Evolutionary conservation across 257 asterid species (phyloP), one percentile per base, ranked within the genome.

Genomic region (Lycium barbarum): DNA sequence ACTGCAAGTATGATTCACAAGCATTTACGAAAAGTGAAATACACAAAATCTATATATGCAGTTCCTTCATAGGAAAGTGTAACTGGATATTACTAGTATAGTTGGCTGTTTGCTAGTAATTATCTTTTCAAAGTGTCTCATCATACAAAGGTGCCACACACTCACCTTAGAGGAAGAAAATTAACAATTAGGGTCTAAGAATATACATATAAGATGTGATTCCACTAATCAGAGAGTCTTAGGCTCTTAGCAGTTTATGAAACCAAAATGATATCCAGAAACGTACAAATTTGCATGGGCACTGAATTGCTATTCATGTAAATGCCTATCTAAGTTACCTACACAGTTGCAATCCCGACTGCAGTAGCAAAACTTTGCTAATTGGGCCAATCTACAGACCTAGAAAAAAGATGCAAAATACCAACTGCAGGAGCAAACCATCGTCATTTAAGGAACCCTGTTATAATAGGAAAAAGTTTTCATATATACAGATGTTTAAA

Each of bases 191-290:
- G 58, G 40, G n/a, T 73, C 36, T 13, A 43, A 51, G 63, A 17
- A 20, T 12, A 22, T 7, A 74, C 20, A 22, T 74, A 74, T 49
- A 74, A 47, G 61, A 1, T 12, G 61, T 74, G 61, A 61, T 74
- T 26, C 81, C 38, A 11, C 81, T n/a, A 11, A 49, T 49, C 81
- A 67, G 3, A 38, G 53, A 38, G 4, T 72, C 57, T 72, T 17
- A 9, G 80, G 17, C 2, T 72, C 57, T 72, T 17, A 9, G 80
- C 17, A 72, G 18, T 43, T 72, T 5, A 72, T 45, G 80, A 45
- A 45, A 45, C 79, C 80, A 72, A 72, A 45, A 72, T 72, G 58
- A 72, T 26, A 71, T 72, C 80, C 2, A 43, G 58, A 72, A 72
- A 40, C 10, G 6, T 72, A 71, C 38, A n/a, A 10, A 43, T 18